These are phyloP conservation scores for Chlamydomonas schloesseri DNA, from an alignment of 139 green algal species.

Conservation along the genomic window DNA sequence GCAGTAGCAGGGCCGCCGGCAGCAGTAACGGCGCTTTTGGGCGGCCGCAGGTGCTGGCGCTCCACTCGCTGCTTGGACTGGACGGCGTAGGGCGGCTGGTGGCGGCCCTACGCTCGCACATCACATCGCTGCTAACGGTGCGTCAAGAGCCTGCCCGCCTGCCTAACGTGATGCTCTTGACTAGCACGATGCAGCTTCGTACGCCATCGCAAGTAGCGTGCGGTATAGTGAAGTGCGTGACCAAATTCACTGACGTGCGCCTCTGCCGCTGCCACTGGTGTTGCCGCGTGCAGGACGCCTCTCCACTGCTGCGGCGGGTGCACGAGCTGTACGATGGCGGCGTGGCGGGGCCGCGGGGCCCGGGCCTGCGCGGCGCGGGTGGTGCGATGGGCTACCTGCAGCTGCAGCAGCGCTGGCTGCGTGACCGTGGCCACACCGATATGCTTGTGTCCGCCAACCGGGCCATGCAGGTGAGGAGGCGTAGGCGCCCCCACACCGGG, in stretches of 20 bases:
- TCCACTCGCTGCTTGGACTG: slow-evolving; percentile 13
- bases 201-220: too few species aligned
- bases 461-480: slow-evolving; percentile 2
- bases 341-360: slow-evolving; percentile 6
- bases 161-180: too few species aligned
- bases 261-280: too few species aligned
- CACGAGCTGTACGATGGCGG: slow-evolving; percentile 30
- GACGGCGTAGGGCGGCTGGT: slow-evolving; percentile 17
- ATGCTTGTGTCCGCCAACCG: slow-evolving; percentile 22
- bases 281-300: not conserved
- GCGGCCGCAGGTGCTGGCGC: slow-evolving; percentile 3
- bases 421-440: slow-evolving; percentile 27
- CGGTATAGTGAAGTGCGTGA: too few species aligned
- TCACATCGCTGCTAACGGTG: not conserved
- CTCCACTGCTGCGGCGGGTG: slow-evolving; percentile 11
- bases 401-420: slow-evolving; percentile 44
- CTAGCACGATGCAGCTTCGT: too few species aligned
- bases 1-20: too few species aligned
- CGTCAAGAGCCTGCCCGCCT: too few species aligned
- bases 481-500: too few species aligned
- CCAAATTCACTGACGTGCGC: too few species aligned
- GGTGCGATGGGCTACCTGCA: slow-evolving; percentile 14
- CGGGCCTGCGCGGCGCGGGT: slow-evolving; percentile 5
- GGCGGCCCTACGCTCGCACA: not conserved
- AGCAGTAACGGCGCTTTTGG: slow-evolving; percentile 13